phyloP scores from a whole-genome alignment of 257 asterid genomes.

The Nicotiana tabacum region DNA sequence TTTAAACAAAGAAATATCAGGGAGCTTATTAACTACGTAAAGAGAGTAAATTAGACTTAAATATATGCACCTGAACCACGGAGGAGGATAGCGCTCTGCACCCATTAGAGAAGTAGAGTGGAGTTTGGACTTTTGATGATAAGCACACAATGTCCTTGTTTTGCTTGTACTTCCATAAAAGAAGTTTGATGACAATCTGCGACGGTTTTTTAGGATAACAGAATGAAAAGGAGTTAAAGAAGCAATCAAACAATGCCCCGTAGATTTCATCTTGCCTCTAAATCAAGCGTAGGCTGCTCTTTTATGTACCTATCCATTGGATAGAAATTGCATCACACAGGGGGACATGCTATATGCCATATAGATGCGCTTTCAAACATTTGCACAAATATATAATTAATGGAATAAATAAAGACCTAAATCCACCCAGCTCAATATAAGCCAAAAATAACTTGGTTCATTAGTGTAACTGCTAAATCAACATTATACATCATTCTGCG shows the following conservation, averaged over 20 bases:
- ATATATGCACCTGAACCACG: slow-evolving; percentile 80
- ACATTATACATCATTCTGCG: too few relatives aligned
- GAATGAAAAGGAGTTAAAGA: slow-evolving; percentile 71
- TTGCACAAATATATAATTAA: neutral
- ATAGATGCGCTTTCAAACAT: neutral
- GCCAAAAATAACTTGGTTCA: neutral
- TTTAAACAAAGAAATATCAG: neutral
- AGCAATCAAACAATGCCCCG: slow-evolving; percentile 61
- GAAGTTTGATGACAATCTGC: slow-evolving; percentile 51
- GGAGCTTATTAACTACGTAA: neutral
- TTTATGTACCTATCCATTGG: slow-evolving; percentile 60
- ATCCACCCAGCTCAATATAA: neutral
- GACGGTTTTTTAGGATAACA: slow-evolving; percentile 51
- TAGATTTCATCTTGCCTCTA: slow-evolving; percentile 60
- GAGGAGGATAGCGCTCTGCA: slow-evolving; percentile 56
- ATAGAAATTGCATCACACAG: slow-evolving; percentile 51
- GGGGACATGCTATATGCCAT: slow-evolving; percentile 26
- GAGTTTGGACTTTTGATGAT: slow-evolving; percentile 35
- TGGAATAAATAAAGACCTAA: neutral
- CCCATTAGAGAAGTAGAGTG: slow-evolving; percentile 55
- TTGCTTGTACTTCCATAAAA: slow-evolving; percentile 31
- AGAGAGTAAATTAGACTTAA: neutral
- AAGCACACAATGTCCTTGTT: slow-evolving; percentile 34
- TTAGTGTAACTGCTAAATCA: too few relatives aligned
- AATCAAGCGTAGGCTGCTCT: slow-evolving; percentile 39